A percentile compares a stretch with the other conserved stretches of the same genome.
Evolutionary conservation across 345 rosid genomes (phyloP).

Genomic region (Eutrema heterophyllum): DNA sequence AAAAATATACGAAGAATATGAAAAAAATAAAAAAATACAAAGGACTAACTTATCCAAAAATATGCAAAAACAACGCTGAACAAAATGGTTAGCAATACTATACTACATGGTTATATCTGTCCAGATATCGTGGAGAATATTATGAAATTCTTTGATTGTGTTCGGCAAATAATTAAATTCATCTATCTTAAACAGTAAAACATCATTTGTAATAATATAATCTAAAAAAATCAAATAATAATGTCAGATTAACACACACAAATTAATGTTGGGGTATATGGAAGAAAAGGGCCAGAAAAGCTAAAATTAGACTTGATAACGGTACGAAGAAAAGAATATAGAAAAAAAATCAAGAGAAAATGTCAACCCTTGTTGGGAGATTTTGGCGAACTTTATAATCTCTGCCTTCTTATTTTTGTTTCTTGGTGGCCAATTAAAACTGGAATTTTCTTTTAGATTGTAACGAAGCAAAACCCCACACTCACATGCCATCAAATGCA

Average conservation of each 20-base stretch:
- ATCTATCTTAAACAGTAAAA: not conserved
- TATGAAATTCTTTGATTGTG: not conserved
- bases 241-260: not conserved
- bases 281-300: conserved; percentile 2
- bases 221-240: not conserved
- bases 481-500: conserved; percentile 28
- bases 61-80: not conserved
- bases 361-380: conserved; percentile 30
- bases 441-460: not conserved
- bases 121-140: not conserved
- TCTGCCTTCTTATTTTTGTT: not conserved
- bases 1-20: too few relatives aligned
- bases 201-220: not conserved
- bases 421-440: conserved; percentile 25
- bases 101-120: not conserved
- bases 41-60: not conserved
- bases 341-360: conserved; percentile 10
- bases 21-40: not conserved
- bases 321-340: conserved; percentile 2
- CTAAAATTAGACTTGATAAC: conserved; percentile 6
- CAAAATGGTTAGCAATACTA: not conserved
- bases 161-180: not conserved
- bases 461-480: conserved; percentile 31
- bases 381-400: conserved; percentile 2
- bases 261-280: not conserved